Evolutionary conservation across 768 basidiomycete species (phyloP).

Genomic region (Coprinopsis cinerea): DNA sequence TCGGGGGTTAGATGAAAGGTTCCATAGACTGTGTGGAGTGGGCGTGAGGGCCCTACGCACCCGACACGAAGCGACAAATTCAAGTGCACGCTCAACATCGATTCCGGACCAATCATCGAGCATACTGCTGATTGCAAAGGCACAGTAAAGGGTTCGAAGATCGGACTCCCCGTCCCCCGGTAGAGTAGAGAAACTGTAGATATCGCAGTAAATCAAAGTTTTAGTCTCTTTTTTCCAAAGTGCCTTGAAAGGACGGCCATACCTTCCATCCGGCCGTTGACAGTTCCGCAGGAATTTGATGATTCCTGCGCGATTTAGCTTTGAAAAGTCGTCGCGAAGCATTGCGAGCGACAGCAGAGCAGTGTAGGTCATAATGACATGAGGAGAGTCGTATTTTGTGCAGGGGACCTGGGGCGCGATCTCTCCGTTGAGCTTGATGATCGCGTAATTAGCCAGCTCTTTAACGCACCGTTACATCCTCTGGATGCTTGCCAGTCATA

Average conservation of each 20-base stretch:
- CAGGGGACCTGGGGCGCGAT: constrained; percentile 22
- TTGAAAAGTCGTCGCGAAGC: constrained; percentile 77
- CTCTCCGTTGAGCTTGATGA: neutral
- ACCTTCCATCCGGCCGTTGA: constrained; percentile 85
- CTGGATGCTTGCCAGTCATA: constrained; percentile 37
- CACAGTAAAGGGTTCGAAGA: constrained; percentile 80
- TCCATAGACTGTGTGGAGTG: too few species aligned
- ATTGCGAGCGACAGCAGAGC: constrained; percentile 80
- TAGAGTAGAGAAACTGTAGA: constrained; percentile 65
- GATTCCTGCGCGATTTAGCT: constrained; percentile 66
- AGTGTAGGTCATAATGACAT: constrained; percentile 93
- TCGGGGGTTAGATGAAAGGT: constrained; percentile 6
- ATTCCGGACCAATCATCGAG: constrained; percentile 76
- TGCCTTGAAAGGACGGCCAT: constrained; percentile 11
- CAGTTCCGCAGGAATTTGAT: constrained; percentile 60
- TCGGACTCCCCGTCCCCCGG: constrained; percentile 72
- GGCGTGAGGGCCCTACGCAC: constrained; percentile 34
- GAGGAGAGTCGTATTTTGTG: constrained; percentile 59
- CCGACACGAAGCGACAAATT: constrained; percentile 65
- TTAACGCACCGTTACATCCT: constrained; percentile 4
- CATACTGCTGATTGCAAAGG: constrained; percentile 77
- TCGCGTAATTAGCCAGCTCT: neutral
- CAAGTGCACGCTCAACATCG: constrained; percentile 51
- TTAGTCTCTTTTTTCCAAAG: neutral
- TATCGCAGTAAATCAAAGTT: neutral